phyloP scores from a whole-genome alignment of 768 basidiomycete species.

The Mycena polygramma region DNA sequence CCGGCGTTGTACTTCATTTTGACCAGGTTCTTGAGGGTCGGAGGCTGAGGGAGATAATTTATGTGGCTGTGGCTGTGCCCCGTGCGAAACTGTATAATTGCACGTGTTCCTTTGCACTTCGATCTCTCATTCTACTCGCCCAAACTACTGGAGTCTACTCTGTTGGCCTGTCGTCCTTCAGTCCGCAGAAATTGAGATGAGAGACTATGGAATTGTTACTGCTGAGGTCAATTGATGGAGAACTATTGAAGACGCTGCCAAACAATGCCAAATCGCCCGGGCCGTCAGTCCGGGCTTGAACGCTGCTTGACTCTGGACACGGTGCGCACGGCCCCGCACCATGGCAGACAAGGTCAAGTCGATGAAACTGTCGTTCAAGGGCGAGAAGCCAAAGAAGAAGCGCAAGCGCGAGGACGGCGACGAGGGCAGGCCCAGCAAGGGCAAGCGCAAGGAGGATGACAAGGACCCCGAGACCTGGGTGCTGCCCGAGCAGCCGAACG shows the following conservation, averaged over 20 bases:
- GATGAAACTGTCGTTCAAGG: constrained; percentile 89
- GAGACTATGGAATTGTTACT: no score
- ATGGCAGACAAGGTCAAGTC: constrained; percentile 65
- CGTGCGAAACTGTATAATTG: not conserved
- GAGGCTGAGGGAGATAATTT: constrained; percentile 26
- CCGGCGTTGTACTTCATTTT: constrained; percentile 84
- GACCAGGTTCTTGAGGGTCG: constrained; percentile 45
- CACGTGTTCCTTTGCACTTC: not conserved
- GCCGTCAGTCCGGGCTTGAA: not conserved
- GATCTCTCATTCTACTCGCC: no score
- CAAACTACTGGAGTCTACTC: no score
- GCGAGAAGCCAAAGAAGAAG: constrained; percentile 88
- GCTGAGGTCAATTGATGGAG: no score
- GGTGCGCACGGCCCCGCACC: not conserved
- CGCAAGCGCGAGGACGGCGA: constrained; percentile 75
- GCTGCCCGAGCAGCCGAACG: constrained; percentile 73
- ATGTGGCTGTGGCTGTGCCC: not conserved
- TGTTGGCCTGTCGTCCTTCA: no score
- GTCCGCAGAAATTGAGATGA: no score
- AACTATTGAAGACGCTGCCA: not conserved
- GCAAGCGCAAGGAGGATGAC: constrained; percentile 67
- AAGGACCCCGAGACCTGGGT: constrained; percentile 85
- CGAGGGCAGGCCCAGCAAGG: constrained; percentile 54
- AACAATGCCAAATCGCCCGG: not conserved
- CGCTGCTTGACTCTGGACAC: not conserved